Evolutionary conservation across 805 yeast species (phyloP).

Genomic region (Scheffersomyces stipitis): DNA sequence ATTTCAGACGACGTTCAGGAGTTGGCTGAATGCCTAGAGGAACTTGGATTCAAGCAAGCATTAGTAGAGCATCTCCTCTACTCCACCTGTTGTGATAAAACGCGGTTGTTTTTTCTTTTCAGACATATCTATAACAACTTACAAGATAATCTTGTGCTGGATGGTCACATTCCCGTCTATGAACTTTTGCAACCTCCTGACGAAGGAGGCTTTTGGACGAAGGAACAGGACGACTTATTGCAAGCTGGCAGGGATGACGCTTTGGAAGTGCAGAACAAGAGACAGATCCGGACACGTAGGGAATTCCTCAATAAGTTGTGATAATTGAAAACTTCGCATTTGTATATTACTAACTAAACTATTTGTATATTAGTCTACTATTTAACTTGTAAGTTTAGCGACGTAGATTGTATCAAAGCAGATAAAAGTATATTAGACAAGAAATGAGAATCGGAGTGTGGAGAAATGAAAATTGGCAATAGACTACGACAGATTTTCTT

Average conservation of each 20-base stretch:
- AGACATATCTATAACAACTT: neutral
- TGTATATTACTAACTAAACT: too few relatives aligned
- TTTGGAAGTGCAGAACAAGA: constrained; percentile 1
- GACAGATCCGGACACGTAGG: constrained; percentile 4
- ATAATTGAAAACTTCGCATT: too few relatives aligned
- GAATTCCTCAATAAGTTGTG: constrained; percentile 8
- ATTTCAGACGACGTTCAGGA: constrained; percentile 1
- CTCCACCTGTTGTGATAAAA: constrained; percentile 1
- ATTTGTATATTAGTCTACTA: too few relatives aligned
- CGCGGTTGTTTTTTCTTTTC: neutral
- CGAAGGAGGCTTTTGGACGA: neutral
- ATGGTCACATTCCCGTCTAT: neutral
- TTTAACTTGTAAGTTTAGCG: too few relatives aligned
- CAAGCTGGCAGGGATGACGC: neutral
- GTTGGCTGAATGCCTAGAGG: constrained; percentile 3
- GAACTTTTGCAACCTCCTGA: neutral
- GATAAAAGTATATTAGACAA: too few relatives aligned
- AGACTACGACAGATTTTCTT: too few relatives aligned
- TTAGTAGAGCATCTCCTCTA: constrained; percentile 9
- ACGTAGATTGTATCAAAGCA: too few relatives aligned
- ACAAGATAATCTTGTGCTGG: neutral
- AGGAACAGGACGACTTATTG: neutral
- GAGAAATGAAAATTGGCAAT: too few relatives aligned
- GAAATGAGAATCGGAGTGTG: too few relatives aligned
- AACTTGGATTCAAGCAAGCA: constrained; percentile 10